A percentile compares a stretch with the other conserved stretches of the same genome.
Evolutionary conservation across 495 filamentous ascomycete genomes (phyloP).

Genomic region (Cudoniella acicularis): DNA sequence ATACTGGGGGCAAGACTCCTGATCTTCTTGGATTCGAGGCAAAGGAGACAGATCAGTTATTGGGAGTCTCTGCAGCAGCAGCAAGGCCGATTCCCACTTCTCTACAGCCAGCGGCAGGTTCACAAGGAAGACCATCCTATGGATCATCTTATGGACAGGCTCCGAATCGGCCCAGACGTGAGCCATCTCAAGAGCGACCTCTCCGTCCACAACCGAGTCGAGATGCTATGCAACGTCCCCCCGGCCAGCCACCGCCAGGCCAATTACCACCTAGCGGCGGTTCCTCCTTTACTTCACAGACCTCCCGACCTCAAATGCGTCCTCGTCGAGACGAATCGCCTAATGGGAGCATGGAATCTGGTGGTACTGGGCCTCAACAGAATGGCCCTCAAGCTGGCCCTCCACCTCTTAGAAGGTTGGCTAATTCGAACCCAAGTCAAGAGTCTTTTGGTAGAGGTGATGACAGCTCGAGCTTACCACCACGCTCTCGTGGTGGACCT

Average conservation of each 20-base stretch:
- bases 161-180: slow-evolving; percentile 31
- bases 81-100: slow-evolving; percentile 4
- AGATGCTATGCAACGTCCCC: slow-evolving; percentile 41
- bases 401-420: slow-evolving; percentile 40
- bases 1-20: slow-evolving; percentile 82
- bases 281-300: slow-evolving; percentile 25
- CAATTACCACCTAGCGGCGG: background rate
- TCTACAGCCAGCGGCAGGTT: background rate
- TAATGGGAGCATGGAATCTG: slow-evolving; percentile 42
- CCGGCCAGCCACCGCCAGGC: slow-evolving; percentile 14
- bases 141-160: slow-evolving; percentile 6
- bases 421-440: slow-evolving; percentile 49
- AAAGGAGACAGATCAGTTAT: slow-evolving; percentile 60
- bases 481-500: slow-evolving; percentile 44
- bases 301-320: slow-evolving; percentile 28
- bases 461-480: slow-evolving; percentile 42
- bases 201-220: slow-evolving; percentile 43
- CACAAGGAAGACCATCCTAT: slow-evolving; percentile 5
- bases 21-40: slow-evolving; percentile 77
- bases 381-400: slow-evolving; percentile 33
- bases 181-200: slow-evolving; percentile 39
- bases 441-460: slow-evolving; percentile 52
- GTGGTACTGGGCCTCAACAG: slow-evolving; percentile 13
- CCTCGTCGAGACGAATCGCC: slow-evolving; percentile 33
- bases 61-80: slow-evolving; percentile 13